Conservation (phyloP, 805 yeast species). For the Spencermartinsiella europaea region DNA sequence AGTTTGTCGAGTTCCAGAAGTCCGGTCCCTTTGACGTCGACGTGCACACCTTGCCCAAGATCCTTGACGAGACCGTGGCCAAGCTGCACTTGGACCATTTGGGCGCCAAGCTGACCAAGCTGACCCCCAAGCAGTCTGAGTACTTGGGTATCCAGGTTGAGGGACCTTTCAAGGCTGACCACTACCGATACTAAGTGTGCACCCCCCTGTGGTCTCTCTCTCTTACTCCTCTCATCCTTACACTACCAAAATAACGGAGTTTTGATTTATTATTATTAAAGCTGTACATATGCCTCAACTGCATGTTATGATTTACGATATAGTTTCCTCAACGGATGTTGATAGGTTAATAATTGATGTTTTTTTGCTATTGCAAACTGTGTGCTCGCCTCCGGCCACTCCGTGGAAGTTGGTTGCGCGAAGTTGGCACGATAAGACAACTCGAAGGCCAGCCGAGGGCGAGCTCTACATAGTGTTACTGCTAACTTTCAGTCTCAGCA, state of each 20-base stretch:
- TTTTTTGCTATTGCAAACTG: too few species aligned
- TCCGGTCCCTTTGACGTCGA: conserved; percentile 87
- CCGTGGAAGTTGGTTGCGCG: too few species aligned
- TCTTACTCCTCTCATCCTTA: too few species aligned
- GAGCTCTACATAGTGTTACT: too few species aligned
- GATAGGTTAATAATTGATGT: too few species aligned
- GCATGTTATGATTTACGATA: conserved; percentile 20
- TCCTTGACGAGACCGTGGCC: conserved; percentile 98
- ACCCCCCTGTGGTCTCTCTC: background rate
- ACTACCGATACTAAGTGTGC: conserved; percentile 81
- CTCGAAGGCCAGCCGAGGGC: too few species aligned
- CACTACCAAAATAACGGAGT: too few species aligned
- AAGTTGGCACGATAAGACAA: too few species aligned
- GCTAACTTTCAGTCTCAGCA: too few species aligned
- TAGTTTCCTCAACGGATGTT: conserved; percentile 1
- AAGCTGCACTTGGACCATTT: conserved; percentile 92
- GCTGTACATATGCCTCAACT: conserved; percentile 28
- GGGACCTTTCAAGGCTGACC: conserved; percentile 98
- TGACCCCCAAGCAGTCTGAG: conserved; percentile 79
- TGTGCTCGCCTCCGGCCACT: too few species aligned
- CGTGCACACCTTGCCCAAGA: conserved; percentile 96
- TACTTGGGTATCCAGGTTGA: conserved; percentile 86
- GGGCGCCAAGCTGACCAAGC: conserved; percentile 78
- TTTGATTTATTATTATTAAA: background rate
- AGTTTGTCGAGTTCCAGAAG: conserved; percentile 85